Evolutionary conservation across 352 stramenopile species (phyloP).

Genomic region (Pythium vanterpoolii): DNA sequence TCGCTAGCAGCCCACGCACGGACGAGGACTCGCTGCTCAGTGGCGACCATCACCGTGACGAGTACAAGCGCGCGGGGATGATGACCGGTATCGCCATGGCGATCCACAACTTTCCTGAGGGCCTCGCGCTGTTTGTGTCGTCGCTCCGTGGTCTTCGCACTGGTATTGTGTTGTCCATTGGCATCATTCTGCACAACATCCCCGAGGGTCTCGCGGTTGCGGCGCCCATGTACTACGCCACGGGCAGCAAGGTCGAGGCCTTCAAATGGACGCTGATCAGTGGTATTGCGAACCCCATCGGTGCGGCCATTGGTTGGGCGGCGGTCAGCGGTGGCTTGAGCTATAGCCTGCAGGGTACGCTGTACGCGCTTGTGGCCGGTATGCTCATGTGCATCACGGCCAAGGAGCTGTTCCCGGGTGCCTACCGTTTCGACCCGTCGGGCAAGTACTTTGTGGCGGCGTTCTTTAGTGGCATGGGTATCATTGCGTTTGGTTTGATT

Average conservation of each 20-base stretch:
- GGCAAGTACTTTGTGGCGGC: constrained; percentile 85
- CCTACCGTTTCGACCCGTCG: constrained; percentile 86
- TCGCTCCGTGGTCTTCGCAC: constrained; percentile 87
- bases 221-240: constrained; percentile 95
- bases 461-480: constrained; percentile 81
- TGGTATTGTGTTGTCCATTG: constrained; percentile 90
- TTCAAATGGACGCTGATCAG: constrained; percentile 90
- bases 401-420: constrained; percentile 89
- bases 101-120: constrained; percentile 98
- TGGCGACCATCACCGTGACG: constrained; percentile 23
- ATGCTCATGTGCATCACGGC: constrained; percentile 94
- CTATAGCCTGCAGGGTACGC: constrained; percentile 69
- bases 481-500: constrained; percentile 90
- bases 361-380: constrained; percentile 91
- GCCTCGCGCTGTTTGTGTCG: constrained; percentile 94
- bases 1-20: constrained; percentile 3
- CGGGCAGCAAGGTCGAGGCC: constrained; percentile 86
- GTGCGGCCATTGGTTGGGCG: constrained; percentile 84
- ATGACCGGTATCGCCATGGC: constrained; percentile 93
- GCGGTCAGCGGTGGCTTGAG: constrained; percentile 49
- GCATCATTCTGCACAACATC: constrained; percentile 97
- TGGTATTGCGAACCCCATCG: constrained; percentile 88
- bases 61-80: constrained; percentile 83
- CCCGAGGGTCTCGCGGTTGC: constrained; percentile 93
- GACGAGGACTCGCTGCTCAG: constrained; percentile 9